A percentile compares a stretch with the other conserved stretches of the same genome.
Evolutionary conservation across 2,329 filamentous ascomycete genomes (phyloP).

Genomic region (Coniella vitis): DNA sequence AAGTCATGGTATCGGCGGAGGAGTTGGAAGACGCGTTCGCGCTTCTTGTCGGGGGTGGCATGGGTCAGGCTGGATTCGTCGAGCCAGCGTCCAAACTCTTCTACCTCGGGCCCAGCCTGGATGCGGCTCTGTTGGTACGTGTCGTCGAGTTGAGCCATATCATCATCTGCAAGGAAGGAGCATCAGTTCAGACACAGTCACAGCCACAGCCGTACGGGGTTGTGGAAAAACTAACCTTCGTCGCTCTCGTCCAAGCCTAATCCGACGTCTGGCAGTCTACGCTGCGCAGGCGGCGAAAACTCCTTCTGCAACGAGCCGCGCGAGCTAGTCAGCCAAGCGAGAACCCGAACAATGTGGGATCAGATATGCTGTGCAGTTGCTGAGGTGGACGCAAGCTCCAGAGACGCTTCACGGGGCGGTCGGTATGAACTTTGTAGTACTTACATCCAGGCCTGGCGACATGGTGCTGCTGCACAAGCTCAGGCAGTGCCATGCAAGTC

Average conservation of each 20-base stretch:
- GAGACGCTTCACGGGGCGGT: neutral
- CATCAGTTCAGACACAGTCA: neutral
- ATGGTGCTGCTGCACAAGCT: slow-evolving; percentile 13
- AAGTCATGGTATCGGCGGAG: slow-evolving; percentile 58
- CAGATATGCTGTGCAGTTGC: slow-evolving; percentile 2
- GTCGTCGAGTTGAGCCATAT: slow-evolving; percentile 27
- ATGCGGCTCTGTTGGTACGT: slow-evolving; percentile 33
- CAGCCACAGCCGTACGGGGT: neutral
- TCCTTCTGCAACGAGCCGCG: slow-evolving; percentile 5
- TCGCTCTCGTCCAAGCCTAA: slow-evolving; percentile 15
- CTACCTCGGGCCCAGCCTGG: slow-evolving; percentile 71
- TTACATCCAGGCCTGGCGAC: slow-evolving; percentile 13
- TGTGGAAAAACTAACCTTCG: slow-evolving; percentile 12
- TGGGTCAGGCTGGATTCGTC: slow-evolving; percentile 62
- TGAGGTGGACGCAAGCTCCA: slow-evolving; percentile 6
- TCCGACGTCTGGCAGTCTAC: slow-evolving; percentile 13
- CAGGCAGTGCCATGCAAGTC: slow-evolving; percentile 7
- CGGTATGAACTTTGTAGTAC: slow-evolving; percentile 7
- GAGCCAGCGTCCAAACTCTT: slow-evolving; percentile 75
- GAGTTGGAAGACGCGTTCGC: slow-evolving; percentile 61
- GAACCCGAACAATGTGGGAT: neutral
- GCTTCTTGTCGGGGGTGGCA: slow-evolving; percentile 45
- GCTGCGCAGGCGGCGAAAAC: slow-evolving; percentile 12
- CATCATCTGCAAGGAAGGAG: slow-evolving; percentile 15
- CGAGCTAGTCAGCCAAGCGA: slow-evolving; percentile 5